Base-by-base conservation (phyloP, 225 moss, liverwort and hornwort species). In the Rhytidiadelphus loreus region DNA sequence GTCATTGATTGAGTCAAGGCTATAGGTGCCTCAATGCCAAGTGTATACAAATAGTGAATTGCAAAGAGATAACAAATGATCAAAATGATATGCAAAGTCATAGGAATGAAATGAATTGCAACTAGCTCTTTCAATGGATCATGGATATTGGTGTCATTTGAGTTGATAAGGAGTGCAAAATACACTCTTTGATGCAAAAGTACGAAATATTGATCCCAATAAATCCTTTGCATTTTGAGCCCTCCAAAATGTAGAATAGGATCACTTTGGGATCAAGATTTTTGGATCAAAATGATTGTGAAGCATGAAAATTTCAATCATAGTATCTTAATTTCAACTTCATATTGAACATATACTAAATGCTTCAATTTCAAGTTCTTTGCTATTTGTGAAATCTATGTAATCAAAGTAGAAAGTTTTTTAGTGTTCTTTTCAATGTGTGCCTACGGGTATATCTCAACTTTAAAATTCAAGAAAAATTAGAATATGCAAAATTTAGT, bases 391-490 rank as follows among this genome's bases (percentile, higher is more conserved):
- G 13, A 48, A 12, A 74, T 48, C 28, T 28, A 44, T 16, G 43
- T 43, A 28, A 44, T 72, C 9, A 26, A 43, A 28, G 2, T 71
- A 43, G 2, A 6, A 43, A 25, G 4, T 2, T 7, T 11, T 11
- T 9, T n/a, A n/a, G n/a, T n/a, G n/a, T 3, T 50, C 20, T 32
- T 35, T 15, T 15, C 6, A 35, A 15, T 22, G 6, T 5, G 6
- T 35, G 6, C 2, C 3, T 7, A 2, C 35, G 6, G 9, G 2
- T 53, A 8, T 6, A 21, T 53, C 5, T 37, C 5, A 14, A 53
- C 23, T 53, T 77, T 15, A 37, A 74, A 22, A 37, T 53, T 77
- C 2, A 15, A 77, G 8, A 52, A 37, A 77, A 35, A 35, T 23
- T 32, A 9, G 1, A 37, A 22, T 37, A 23, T 77, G 14, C 5